Percentiles rank a stretch among this genome's conserved stretches.
Conservation (phyloP, 2,329 filamentous ascomycete species). For the Botrytis elliptica region DNA sequence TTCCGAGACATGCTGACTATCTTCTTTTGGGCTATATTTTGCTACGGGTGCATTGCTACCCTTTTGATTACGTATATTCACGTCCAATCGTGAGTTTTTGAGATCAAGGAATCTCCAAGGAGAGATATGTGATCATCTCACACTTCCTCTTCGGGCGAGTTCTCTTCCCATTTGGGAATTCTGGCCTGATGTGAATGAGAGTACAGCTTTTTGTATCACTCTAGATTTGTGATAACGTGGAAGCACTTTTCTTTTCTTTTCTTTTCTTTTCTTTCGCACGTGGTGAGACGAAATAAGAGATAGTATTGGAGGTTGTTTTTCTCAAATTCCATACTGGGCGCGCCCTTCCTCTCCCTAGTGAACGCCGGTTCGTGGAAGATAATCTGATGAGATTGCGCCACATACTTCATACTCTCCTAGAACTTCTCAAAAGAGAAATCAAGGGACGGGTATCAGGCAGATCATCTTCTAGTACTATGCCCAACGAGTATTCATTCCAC, state of each 20-base stretch:
- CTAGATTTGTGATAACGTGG: conserved; percentile 19
- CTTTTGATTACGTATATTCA: neutral
- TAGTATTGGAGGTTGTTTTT: neutral
- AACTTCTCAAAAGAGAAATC: neutral
- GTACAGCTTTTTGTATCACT: neutral
- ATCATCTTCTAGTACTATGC: neutral
- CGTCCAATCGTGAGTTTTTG: neutral
- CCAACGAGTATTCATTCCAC: neutral
- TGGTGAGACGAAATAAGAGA: conserved; percentile 13
- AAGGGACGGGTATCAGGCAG: neutral
- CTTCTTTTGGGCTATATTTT: neutral
- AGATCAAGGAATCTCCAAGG: conserved; percentile 10
- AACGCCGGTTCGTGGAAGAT: neutral
- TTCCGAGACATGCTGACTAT: conserved; percentile 19
- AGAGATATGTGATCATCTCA: conserved; percentile 8
- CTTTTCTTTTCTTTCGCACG: neutral
- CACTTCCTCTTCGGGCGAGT: neutral
- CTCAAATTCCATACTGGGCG: conserved; percentile 1
- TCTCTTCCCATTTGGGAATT: neutral
- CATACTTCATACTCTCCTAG: neutral
- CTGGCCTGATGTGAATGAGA: neutral
- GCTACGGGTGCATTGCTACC: neutral
- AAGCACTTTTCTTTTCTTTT: neutral
- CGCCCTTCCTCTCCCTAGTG: neutral
- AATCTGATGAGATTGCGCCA: conserved; percentile 12